These are phyloP conservation scores for Hirsutella minnesotensis DNA, from an alignment of 2,329 filamentous ascomycete genomes.

Conservation along the genomic window DNA sequence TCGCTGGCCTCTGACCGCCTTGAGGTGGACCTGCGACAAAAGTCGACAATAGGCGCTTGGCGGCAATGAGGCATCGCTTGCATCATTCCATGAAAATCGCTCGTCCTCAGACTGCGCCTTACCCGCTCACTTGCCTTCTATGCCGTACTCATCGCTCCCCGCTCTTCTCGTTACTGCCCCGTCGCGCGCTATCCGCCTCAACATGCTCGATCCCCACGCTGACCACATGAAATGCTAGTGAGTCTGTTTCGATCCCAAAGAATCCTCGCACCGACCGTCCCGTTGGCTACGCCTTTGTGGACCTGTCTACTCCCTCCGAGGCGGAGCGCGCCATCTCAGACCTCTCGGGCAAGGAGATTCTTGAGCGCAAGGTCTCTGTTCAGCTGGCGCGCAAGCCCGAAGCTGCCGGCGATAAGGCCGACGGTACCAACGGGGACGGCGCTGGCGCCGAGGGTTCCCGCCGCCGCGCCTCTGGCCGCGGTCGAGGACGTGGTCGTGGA, in stretches of 20 bases:
- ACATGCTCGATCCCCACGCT: slow-evolving; percentile 11
- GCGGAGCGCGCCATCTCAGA: slow-evolving; percentile 91
- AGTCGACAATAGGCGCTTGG: too few species aligned
- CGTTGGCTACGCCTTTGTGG: slow-evolving; percentile 97
- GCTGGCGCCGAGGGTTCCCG: slow-evolving; percentile 54
- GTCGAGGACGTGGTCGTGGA: slow-evolving; percentile 58
- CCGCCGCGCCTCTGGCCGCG: slow-evolving; percentile 50
- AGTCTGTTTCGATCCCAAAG: slow-evolving; percentile 98
- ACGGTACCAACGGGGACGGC: slow-evolving; percentile 66
- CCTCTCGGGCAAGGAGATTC: slow-evolving; percentile 93
- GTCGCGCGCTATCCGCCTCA: neutral
- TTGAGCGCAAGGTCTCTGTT: slow-evolving; percentile 97
- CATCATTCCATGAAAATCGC: too few species aligned
- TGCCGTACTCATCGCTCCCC: too few species aligned
- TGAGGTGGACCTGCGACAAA: neutral
- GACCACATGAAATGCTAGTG: slow-evolving; percentile 42
- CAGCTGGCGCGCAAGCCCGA: slow-evolving; percentile 98
- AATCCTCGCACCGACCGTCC: slow-evolving; percentile 98
- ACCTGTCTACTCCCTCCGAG: slow-evolving; percentile 87
- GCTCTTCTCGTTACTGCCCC: too few species aligned
- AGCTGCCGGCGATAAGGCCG: slow-evolving; percentile 63
- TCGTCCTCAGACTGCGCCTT: too few species aligned
- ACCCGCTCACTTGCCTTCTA: too few species aligned
- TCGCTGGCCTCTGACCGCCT: neutral
- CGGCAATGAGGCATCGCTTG: too few species aligned